These are phyloP conservation scores for Vigna reflexopilosa DNA, from an alignment of 306 rosid genomes.

Conservation along the genomic window DNA sequence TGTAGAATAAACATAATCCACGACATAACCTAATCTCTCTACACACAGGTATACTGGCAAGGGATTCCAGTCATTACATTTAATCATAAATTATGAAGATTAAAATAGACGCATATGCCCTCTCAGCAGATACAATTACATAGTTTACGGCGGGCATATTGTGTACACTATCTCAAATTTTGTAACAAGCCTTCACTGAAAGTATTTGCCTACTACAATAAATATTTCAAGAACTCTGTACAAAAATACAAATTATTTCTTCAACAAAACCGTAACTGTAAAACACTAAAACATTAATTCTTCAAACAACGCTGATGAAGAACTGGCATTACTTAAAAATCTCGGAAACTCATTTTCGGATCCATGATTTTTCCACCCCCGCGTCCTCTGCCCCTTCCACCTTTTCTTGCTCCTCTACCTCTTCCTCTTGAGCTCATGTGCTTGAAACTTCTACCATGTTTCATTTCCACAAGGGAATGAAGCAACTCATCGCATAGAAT, in stretches of 20 bases:
- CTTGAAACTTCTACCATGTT: constrained; percentile 75
- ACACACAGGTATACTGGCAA: too few species aligned
- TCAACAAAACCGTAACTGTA: not conserved
- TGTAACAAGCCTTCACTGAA: not conserved
- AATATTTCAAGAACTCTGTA: not conserved
- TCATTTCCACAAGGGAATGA: constrained; percentile 92
- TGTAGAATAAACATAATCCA: not conserved
- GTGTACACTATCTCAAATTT: not conserved
- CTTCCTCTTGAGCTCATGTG: constrained; percentile 68
- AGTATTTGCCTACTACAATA: not conserved
- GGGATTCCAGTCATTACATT: too few species aligned
- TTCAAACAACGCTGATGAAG: not conserved
- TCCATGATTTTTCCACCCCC: constrained; percentile 63
- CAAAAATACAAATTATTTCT: not conserved
- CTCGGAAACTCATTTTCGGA: constrained; percentile 96
- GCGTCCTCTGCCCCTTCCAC: constrained; percentile 73
- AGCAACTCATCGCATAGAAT: constrained; percentile 92
- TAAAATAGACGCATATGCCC: too few species aligned
- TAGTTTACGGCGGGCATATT: not conserved
- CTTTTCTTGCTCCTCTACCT: constrained; percentile 72
- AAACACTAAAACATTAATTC: not conserved
- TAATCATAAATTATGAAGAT: not conserved
- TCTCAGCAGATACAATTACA: not conserved
- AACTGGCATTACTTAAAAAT: constrained; percentile 55
- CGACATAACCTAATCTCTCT: not conserved